Conservation (phyloP, 495 filamentous ascomycete genomes). For the Trichoderma orchidacearum region DNA sequence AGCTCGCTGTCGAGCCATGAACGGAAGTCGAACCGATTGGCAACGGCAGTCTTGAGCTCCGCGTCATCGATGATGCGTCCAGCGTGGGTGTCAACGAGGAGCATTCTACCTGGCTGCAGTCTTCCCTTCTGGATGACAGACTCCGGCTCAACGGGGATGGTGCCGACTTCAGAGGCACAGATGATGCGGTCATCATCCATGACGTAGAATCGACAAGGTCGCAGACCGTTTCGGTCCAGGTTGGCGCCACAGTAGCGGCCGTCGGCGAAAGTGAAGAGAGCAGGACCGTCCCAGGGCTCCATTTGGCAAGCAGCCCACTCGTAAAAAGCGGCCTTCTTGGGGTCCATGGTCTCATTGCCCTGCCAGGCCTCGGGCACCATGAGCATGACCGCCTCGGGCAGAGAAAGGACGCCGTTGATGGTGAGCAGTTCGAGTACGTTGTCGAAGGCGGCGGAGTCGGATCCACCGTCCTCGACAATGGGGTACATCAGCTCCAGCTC, state of each 20-base stretch:
- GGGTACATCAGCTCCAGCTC: constrained; percentile 88
- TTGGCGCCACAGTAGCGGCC: constrained; percentile 97
- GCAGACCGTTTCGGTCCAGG: constrained; percentile 93
- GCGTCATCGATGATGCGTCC: constrained; percentile 92
- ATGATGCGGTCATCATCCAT: constrained; percentile 97
- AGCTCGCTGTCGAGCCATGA: constrained; percentile 82
- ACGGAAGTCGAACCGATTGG: constrained; percentile 73
- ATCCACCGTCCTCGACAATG: constrained; percentile 94
- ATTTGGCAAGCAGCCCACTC: constrained; percentile 99
- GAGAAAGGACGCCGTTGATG: constrained; percentile 93
- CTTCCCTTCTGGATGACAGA: constrained; percentile 88
- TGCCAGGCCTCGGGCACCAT: constrained; percentile 99
- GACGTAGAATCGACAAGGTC: constrained; percentile 96
- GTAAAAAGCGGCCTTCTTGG: constrained; percentile 95
- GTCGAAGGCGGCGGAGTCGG: constrained; percentile 96
- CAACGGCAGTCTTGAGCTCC: constrained; percentile 84
- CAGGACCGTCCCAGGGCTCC: constrained; percentile 98
- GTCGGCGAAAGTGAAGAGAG: constrained; percentile 96
- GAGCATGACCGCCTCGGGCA: constrained; percentile 96
- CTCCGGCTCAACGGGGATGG: constrained; percentile 85
- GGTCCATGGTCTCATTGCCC: constrained; percentile 83
- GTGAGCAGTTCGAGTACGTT: constrained; percentile 92
- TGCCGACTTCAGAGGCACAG: constrained; percentile 95
- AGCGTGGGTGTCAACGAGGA: constrained; percentile 89
- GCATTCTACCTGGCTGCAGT: constrained; percentile 91